Evolutionary conservation across 192 early-diverging fungal species (phyloP).

Genomic region (Dissophora globulifera): DNA sequence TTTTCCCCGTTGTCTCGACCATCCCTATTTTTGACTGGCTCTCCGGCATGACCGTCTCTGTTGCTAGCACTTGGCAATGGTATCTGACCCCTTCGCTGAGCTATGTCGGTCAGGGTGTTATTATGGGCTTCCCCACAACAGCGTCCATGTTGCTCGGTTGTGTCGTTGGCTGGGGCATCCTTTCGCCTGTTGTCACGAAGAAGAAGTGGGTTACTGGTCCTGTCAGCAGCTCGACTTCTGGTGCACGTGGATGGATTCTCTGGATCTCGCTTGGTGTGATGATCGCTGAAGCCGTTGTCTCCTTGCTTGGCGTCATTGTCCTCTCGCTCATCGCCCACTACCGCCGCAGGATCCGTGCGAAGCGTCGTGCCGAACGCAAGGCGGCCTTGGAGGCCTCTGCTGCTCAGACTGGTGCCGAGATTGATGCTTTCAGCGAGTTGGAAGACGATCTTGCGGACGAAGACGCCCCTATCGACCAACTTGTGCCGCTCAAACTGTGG

Average conservation of each 20-base stretch:
- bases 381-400: slow-evolving; percentile 30
- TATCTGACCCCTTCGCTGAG: slow-evolving; percentile 76
- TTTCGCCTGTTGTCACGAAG: slow-evolving; percentile 75
- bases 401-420: slow-evolving; percentile 18
- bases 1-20: slow-evolving; percentile 64
- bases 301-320: slow-evolving; percentile 64
- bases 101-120: slow-evolving; percentile 83
- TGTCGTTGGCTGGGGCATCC: slow-evolving; percentile 77
- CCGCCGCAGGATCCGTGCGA: slow-evolving; percentile 20
- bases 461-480: slow-evolving; percentile 64
- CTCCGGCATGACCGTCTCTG: slow-evolving; percentile 63
- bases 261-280: slow-evolving; percentile 86
- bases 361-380: slow-evolving; percentile 23
- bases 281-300: slow-evolving; percentile 78
- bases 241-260: slow-evolving; percentile 81
- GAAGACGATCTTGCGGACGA: slow-evolving; percentile 36
- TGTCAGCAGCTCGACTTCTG: slow-evolving; percentile 75
- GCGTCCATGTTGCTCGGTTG: slow-evolving; percentile 78
- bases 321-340: slow-evolving; percentile 56
- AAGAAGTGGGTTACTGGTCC: slow-evolving; percentile 77
- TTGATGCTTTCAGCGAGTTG: slow-evolving; percentile 25
- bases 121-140: slow-evolving; percentile 84
- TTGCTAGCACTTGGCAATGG: slow-evolving; percentile 71
- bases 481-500: slow-evolving; percentile 70
- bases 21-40: slow-evolving; percentile 71